phyloP scores from a whole-genome alignment of 2,329 filamentous ascomycete species.

The Drechslerella stenobrocha region DNA sequence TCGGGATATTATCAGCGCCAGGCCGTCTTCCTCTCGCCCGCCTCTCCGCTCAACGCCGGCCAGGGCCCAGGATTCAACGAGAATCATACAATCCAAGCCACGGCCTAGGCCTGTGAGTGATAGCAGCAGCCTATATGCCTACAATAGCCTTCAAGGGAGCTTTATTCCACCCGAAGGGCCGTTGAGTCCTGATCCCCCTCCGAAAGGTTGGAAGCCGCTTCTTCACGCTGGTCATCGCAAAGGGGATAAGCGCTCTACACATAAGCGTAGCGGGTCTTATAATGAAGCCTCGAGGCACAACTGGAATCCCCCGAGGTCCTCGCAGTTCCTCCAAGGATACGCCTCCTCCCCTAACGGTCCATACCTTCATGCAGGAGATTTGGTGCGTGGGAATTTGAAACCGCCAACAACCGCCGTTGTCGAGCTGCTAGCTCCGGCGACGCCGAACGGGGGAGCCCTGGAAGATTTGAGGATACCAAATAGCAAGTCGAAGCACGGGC shows the following conservation, averaged over 20 bases:
- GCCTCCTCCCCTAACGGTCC: conserved; percentile 61
- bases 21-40: conserved; percentile 14
- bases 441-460: conserved; percentile 62
- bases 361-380: conserved; percentile 73
- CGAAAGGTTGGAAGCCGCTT: conserved; percentile 43
- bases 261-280: conserved; percentile 85
- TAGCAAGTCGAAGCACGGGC: conserved; percentile 43
- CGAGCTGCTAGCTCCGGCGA: conserved; percentile 64
- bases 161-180: conserved; percentile 9
- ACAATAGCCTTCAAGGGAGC: conserved; percentile 27
- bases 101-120: conserved; percentile 32
- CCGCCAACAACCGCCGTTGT: conserved; percentile 82
- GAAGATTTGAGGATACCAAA: conserved; percentile 59
- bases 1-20: conserved; percentile 42
- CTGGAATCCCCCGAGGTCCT: conserved; percentile 60
- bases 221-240: conserved; percentile 51
- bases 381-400: conserved; percentile 83
- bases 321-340: conserved; percentile 45
- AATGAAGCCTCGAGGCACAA: conserved; percentile 79
- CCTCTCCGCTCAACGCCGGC: conserved; percentile 22
- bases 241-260: conserved; percentile 58
- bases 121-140: conserved; percentile 43
- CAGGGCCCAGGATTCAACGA: conserved; percentile 38
- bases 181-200: conserved; percentile 25
- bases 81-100: conserved; percentile 40